Percentiles rank a stretch among this genome's conserved stretches.
These are phyloP conservation scores for Laguncularia racemosa DNA, from an alignment of 345 rosid genomes.

Conservation along the genomic window DNA sequence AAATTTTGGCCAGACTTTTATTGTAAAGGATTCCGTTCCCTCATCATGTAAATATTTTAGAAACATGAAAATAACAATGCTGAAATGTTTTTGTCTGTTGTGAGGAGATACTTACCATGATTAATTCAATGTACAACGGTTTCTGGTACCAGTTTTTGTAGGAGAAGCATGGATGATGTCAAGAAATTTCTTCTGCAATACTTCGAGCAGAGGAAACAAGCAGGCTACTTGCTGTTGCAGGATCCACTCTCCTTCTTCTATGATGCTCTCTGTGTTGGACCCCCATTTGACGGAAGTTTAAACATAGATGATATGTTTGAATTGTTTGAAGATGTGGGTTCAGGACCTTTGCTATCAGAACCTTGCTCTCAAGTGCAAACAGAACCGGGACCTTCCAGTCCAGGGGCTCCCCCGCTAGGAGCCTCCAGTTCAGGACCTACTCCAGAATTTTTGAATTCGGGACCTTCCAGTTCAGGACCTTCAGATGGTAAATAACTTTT, in stretches of 20 bases:
- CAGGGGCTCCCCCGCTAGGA: too few species aligned
- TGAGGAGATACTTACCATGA: background rate
- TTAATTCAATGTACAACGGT: background rate
- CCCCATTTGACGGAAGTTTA: constrained; percentile 13
- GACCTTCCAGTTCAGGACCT: too few species aligned
- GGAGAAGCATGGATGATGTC: constrained; percentile 27
- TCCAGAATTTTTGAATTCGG: too few species aligned
- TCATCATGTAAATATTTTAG: too few species aligned
- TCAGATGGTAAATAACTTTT: too few species aligned
- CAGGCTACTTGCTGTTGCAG: constrained; percentile 28
- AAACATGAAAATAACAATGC: background rate
- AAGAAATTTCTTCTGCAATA: constrained; percentile 38
- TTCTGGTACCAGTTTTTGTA: constrained; percentile 25
- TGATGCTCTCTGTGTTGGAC: constrained; percentile 31
- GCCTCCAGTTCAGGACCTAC: too few species aligned
- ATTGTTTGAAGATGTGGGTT: background rate
- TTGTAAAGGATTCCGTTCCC: too few species aligned
- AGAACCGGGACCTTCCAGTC: background rate
- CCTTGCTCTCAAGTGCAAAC: background rate
- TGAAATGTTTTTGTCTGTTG: background rate
- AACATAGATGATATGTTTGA: constrained; percentile 6
- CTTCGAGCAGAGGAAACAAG: constrained; percentile 21
- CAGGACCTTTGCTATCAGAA: constrained; percentile 17
- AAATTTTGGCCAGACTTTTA: too few species aligned
- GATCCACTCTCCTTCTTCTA: constrained; percentile 49